Evolutionary conservation across 2,329 filamentous ascomycete genomes (phyloP).

Genomic region (Penicillium vulpinum): DNA sequence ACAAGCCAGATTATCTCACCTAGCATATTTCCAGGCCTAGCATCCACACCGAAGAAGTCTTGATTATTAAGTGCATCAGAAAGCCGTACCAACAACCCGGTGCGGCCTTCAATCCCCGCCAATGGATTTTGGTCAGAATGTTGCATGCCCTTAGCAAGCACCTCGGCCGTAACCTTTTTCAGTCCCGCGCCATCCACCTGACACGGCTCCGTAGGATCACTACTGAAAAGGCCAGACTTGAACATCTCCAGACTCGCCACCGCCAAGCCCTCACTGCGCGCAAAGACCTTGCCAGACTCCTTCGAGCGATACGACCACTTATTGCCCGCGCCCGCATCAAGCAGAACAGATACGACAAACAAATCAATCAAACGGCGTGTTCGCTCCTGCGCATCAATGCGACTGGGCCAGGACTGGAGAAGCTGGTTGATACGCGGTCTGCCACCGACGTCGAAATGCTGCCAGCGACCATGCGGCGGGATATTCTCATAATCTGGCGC

Average conservation of each 20-base stretch:
- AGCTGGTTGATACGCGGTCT: conserved; percentile 54
- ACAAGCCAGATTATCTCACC: conserved; percentile 55
- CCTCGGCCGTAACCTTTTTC: conserved; percentile 69
- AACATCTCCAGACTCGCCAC: conserved; percentile 85
- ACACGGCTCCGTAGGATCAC: conserved; percentile 74
- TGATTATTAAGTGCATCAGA: conserved; percentile 74
- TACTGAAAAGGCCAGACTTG: conserved; percentile 85
- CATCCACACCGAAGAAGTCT: conserved; percentile 80
- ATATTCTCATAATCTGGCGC: conserved; percentile 69
- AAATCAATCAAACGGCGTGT: conserved; percentile 61
- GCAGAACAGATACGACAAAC: conserved; percentile 62
- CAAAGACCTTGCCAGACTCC: conserved; percentile 79
- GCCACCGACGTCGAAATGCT: conserved; percentile 63
- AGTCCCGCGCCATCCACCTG: conserved; percentile 87
- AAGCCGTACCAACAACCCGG: conserved; percentile 74
- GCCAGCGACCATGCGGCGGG: conserved; percentile 75
- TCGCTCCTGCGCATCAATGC: conserved; percentile 51
- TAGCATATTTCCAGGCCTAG: conserved; percentile 89
- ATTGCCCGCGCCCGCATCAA: conserved; percentile 78
- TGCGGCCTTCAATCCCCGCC: conserved; percentile 80
- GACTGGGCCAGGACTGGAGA: conserved; percentile 52
- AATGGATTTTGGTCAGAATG: conserved; percentile 78
- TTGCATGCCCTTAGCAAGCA: conserved; percentile 79
- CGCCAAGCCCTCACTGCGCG: conserved; percentile 84
- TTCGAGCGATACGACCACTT: conserved; percentile 91